A percentile compares a stretch with the other conserved stretches of the same genome.
These are phyloP conservation scores for Rhazya stricta DNA, from an alignment of 257 asterid species.

Conservation along the genomic window DNA sequence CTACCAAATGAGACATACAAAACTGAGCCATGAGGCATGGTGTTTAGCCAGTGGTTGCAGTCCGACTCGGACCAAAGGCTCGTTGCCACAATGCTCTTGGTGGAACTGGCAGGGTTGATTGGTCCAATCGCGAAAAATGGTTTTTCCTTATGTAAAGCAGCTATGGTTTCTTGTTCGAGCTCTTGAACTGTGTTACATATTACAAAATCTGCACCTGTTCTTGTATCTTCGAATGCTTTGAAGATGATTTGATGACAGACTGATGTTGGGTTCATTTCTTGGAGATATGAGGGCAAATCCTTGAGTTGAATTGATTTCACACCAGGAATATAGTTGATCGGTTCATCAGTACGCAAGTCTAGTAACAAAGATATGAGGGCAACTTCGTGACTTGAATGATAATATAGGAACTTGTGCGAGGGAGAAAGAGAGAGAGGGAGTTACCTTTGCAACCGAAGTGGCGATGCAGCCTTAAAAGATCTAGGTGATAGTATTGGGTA, in stretches of 20 bases:
- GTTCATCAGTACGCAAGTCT: slow-evolving; percentile 34
- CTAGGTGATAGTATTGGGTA: slow-evolving; percentile 42
- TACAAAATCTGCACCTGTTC: slow-evolving; percentile 33
- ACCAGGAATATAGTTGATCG: slow-evolving; percentile 43
- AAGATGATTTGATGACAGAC: slow-evolving; percentile 29
- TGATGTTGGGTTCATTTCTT: slow-evolving; percentile 26
- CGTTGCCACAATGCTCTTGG: slow-evolving; percentile 25
- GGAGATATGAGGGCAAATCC: slow-evolving; percentile 39
- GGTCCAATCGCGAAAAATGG: slow-evolving; percentile 38
- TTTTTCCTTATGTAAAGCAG: slow-evolving; percentile 20
- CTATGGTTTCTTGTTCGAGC: slow-evolving; percentile 27
- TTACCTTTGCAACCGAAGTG: slow-evolving; percentile 37
- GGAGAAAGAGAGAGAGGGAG: slow-evolving; percentile 2
- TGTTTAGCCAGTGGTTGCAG: slow-evolving; percentile 35
- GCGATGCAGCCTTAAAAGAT: slow-evolving; percentile 33
- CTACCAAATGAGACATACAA: slow-evolving; percentile 47
- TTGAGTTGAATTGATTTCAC: slow-evolving; percentile 26
- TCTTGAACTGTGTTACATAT: slow-evolving; percentile 40
- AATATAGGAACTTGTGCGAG: too few relatives aligned
- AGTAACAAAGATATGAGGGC: too few relatives aligned
- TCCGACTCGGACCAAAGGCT: slow-evolving; percentile 50
- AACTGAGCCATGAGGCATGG: slow-evolving; percentile 34
- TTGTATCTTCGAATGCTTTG: slow-evolving; percentile 35
- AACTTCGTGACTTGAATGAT: too few relatives aligned
- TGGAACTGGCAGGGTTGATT: slow-evolving; percentile 26